Percentiles rank a stretch among this genome's conserved stretches.
Conservation (phyloP, 225 moss, liverwort and hornwort species). For the Anthoceros angustus region DNA sequence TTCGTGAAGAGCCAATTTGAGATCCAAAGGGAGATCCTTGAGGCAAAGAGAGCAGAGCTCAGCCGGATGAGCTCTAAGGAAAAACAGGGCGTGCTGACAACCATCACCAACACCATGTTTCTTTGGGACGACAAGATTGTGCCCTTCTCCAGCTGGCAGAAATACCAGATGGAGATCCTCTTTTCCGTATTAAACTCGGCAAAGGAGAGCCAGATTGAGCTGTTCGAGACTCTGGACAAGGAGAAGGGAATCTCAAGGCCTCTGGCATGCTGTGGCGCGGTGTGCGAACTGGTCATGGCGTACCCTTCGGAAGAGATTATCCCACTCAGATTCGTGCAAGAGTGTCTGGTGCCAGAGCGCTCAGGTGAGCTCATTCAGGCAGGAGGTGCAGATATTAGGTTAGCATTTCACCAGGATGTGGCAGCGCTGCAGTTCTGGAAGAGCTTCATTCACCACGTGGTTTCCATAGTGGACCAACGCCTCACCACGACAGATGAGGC, state of each 20-base stretch:
- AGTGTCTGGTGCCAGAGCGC: slow-evolving; percentile 17
- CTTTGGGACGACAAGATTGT: slow-evolving; percentile 38
- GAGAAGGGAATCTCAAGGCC: slow-evolving; percentile 18
- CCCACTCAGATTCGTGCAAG: slow-evolving; percentile 32
- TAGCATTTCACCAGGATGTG: slow-evolving; percentile 24
- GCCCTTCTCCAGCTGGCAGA: slow-evolving; percentile 16
- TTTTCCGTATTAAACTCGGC: slow-evolving; percentile 28
- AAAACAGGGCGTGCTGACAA: slow-evolving; percentile 29
- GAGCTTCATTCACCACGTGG: slow-evolving; percentile 37
- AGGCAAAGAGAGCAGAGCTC: background rate
- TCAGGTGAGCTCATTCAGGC: background rate
- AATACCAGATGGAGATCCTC: slow-evolving; percentile 15
- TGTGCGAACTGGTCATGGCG: slow-evolving; percentile 42
- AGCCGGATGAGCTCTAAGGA: slow-evolving; percentile 10
- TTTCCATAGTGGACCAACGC: slow-evolving; percentile 35
- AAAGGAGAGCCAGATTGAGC: slow-evolving; percentile 37
- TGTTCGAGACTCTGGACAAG: slow-evolving; percentile 35
- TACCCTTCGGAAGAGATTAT: slow-evolving; percentile 49
- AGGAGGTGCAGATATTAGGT: slow-evolving; percentile 2
- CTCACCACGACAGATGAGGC: slow-evolving; percentile 34
- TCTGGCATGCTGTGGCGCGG: slow-evolving; percentile 43
- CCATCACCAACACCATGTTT: slow-evolving; percentile 62
- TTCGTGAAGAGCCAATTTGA: background rate
- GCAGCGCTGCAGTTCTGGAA: slow-evolving; percentile 44
- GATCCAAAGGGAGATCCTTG: background rate